These are phyloP conservation scores for Boletellus deceptivus DNA, from an alignment of 1,284 basidiomycete species.

Conservation along the genomic window DNA sequence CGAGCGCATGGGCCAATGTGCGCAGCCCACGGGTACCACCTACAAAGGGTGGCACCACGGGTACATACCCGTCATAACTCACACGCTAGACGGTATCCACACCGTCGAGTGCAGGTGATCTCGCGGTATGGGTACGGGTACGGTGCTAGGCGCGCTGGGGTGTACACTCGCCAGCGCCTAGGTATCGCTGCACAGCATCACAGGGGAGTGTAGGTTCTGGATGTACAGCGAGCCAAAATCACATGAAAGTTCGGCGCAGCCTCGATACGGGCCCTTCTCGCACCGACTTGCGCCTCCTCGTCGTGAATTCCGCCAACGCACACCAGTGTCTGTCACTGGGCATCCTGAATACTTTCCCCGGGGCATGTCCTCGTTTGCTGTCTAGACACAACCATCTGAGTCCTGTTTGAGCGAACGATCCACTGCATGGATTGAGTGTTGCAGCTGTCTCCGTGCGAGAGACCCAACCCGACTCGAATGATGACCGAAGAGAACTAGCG, in stretches of 20 bases:
- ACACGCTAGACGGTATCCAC: no score
- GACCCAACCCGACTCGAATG: constrained; percentile 19
- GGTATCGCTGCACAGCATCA: no score
- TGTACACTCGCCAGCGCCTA: no score
- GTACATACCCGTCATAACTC: no score
- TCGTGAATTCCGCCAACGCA: neutral
- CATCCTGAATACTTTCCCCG: neutral
- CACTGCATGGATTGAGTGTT: neutral
- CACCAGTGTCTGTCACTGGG: neutral
- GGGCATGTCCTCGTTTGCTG: neutral
- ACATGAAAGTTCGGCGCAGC: neutral
- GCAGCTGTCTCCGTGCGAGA: neutral
- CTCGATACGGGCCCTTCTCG: neutral
- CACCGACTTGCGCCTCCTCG: neutral
- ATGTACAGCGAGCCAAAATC: neutral
- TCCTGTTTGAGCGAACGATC: neutral
- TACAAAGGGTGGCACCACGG: no score
- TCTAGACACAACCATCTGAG: neutral
- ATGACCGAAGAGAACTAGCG: constrained; percentile 13
- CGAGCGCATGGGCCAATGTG: no score
- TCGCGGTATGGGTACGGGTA: no score
- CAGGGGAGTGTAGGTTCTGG: no score
- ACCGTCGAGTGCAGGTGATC: no score
- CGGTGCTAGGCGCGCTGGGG: no score
- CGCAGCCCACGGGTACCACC: no score